Base-by-base conservation (phyloP, 352 stramenopile genomes). In the Pythium aristosporum region DNA sequence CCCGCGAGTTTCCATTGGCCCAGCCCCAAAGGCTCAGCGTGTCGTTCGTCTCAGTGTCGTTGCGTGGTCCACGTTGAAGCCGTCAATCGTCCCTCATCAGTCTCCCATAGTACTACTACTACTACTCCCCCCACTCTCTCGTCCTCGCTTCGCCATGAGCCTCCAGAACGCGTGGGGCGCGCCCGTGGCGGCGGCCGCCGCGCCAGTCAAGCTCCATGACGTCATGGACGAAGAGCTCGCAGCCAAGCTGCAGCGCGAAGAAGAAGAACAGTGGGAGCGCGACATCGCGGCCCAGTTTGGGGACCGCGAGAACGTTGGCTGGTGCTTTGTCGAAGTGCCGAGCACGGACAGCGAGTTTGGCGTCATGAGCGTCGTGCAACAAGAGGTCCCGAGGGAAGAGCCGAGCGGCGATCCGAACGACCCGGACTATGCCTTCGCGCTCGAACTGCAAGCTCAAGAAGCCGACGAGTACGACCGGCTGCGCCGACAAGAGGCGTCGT, bases 241-340 rank as follows among this genome's bases (percentile, higher is more conserved):
- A 25, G 72, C 66, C 55, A 90, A 85, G 61, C 76, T 90, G 25
- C 81, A 90, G 73, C 79, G 71, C 43, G 81, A 90, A 56, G 81
- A 90, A 50, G 72, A 89, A 58, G 79, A 87, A 56, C 69, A 88
- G 61, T 88, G 80, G 69, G 76, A 89, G 63, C 67, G 70, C 25
- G 79, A 88, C 59, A 82, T 90, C 55, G 74, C 79, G 10, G 79
- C 77, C 0, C 81, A 80, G 48, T 89, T 89, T 43, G 81, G 79
- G 5, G 77, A 85, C 43, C 77, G 79, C 37, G 42, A 70, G n/a
- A 70, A 85, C 53, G 80, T 76, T 1, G 81, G 77, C 52, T 90
- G 79, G 79, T 90, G 81, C 53, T 90, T 90, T 58, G 79, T 90
- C 63, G 81, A 90, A 63, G 81, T 90, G 18, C 79, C 81, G n/a